Conservation (phyloP, 2,329 filamentous ascomycete genomes). For the Furcasterigmium furcatum region DNA sequence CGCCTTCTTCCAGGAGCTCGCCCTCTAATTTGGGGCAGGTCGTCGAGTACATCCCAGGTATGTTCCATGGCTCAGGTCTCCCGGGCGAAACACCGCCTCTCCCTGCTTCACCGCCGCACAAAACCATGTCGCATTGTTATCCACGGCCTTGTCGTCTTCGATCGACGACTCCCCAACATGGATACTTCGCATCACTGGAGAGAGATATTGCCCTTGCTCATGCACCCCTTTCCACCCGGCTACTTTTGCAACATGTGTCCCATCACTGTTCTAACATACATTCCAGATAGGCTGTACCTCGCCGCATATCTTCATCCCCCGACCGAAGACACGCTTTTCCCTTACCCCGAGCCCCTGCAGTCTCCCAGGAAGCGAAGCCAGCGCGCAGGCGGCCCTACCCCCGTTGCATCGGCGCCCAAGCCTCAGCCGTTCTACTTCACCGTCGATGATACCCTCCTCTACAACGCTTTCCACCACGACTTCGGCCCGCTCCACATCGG, state of each 20-base stretch:
- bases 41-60: conserved; percentile 95
- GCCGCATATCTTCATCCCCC: conserved; percentile 86
- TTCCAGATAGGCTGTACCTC: conserved; percentile 85
- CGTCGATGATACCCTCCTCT: conserved; percentile 85
- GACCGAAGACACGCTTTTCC: conserved; percentile 78
- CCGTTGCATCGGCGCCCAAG: conserved; percentile 32
- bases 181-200: too few species aligned
- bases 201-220: neutral
- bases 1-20: conserved; percentile 41
- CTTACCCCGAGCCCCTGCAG: conserved; percentile 62
- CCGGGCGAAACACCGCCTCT: too few species aligned
- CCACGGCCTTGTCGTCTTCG: conserved; percentile 8
- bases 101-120: conserved; percentile 3
- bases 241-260: conserved; percentile 16
- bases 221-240: conserved; percentile 1
- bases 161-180: conserved; percentile 2
- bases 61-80: conserved; percentile 22
- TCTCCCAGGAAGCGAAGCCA: conserved; percentile 39
- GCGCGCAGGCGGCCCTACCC: conserved; percentile 49
- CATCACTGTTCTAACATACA: conserved; percentile 31
- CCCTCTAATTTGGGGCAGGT: conserved; percentile 74
- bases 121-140: conserved; percentile 28
- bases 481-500: conserved; percentile 97
- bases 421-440: conserved; percentile 87
- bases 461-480: conserved; percentile 98